These are phyloP conservation scores for Rhexocercosporidium sp. DNA, from an alignment of 2,329 filamentous ascomycete species.

Conservation along the genomic window DNA sequence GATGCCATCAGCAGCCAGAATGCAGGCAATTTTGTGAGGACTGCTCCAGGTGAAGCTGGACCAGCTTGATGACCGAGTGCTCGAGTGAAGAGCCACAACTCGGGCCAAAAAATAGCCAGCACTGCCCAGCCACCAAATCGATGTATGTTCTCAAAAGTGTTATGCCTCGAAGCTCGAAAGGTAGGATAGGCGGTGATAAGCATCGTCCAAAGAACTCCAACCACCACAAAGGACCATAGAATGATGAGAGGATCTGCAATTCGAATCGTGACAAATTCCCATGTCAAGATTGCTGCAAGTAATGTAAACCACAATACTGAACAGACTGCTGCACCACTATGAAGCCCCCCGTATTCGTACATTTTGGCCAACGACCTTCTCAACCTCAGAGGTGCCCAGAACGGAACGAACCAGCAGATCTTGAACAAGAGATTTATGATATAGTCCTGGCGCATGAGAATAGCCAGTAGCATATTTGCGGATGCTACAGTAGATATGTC, in stretches of 20 bases:
- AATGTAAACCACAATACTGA: slow-evolving; percentile 54
- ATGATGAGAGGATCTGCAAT: slow-evolving; percentile 32
- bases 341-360: slow-evolving; percentile 59
- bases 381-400: slow-evolving; percentile 53
- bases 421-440: slow-evolving; percentile 57
- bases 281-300: slow-evolving; percentile 41
- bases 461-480: slow-evolving; percentile 54
- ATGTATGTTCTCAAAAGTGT: slow-evolving; percentile 62
- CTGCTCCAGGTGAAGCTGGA: slow-evolving; percentile 21
- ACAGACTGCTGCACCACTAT: slow-evolving; percentile 56
- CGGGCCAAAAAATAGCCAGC: slow-evolving; percentile 55
- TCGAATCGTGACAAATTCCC: slow-evolving; percentile 28
- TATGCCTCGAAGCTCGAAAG: slow-evolving; percentile 56
- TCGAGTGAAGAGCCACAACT: slow-evolving; percentile 48
- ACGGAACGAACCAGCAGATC: slow-evolving; percentile 53
- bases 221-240: slow-evolving; percentile 38
- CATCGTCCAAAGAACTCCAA: slow-evolving; percentile 53
- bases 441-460: slow-evolving; percentile 58
- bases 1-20: slow-evolving; percentile 64
- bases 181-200: slow-evolving; percentile 55
- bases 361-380: slow-evolving; percentile 54
- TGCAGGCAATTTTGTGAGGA: slow-evolving; percentile 45
- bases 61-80: slow-evolving; percentile 28
- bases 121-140: slow-evolving; percentile 61
- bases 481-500: slow-evolving; percentile 34